phyloP scores from a whole-genome alignment of 768 basidiomycete genomes.

The Tricholomella constricta region DNA sequence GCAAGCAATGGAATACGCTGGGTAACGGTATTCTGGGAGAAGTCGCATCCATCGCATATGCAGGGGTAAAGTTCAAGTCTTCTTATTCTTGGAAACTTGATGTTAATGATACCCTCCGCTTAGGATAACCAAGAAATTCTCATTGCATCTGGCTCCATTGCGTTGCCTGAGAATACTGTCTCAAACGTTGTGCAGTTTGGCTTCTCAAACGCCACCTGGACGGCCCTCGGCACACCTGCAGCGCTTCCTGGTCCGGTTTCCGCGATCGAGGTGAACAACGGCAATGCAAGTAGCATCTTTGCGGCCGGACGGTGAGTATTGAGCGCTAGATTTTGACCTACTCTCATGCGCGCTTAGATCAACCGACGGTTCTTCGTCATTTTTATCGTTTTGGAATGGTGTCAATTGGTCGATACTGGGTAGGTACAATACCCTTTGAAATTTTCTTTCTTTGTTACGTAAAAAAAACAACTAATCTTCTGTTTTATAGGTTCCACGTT shows the following conservation, averaged over 20 bases:
- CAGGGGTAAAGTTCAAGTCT: conserved; percentile 55
- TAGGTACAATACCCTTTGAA: conserved; percentile 36
- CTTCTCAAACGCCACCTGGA: conserved; percentile 77
- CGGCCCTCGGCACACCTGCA: conserved; percentile 55
- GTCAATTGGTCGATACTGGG: conserved; percentile 69
- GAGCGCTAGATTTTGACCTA: background rate
- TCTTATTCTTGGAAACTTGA: conserved; percentile 4
- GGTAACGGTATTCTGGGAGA: conserved; percentile 84
- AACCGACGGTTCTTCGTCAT: conserved; percentile 62
- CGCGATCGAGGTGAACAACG: conserved; percentile 82
- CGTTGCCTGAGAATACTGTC: conserved; percentile 59
- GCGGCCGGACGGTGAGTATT: conserved; percentile 80
- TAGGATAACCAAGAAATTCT: conserved; percentile 70
- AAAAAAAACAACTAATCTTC: conserved; percentile 1
- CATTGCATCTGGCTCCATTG: conserved; percentile 79
- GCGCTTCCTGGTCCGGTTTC: conserved; percentile 88
- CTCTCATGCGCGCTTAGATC: conserved; percentile 37
- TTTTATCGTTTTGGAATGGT: conserved; percentile 88
- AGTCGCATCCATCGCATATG: conserved; percentile 74
- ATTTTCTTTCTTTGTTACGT: background rate
- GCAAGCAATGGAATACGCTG: conserved; percentile 79
- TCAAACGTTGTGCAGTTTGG: conserved; percentile 76
- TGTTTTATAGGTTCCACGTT: conserved; percentile 53
- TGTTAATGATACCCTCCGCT: background rate
- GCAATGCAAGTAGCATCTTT: conserved; percentile 83